phyloP scores from a whole-genome alignment of 495 filamentous ascomycete species.

The Penicillium angulare region DNA sequence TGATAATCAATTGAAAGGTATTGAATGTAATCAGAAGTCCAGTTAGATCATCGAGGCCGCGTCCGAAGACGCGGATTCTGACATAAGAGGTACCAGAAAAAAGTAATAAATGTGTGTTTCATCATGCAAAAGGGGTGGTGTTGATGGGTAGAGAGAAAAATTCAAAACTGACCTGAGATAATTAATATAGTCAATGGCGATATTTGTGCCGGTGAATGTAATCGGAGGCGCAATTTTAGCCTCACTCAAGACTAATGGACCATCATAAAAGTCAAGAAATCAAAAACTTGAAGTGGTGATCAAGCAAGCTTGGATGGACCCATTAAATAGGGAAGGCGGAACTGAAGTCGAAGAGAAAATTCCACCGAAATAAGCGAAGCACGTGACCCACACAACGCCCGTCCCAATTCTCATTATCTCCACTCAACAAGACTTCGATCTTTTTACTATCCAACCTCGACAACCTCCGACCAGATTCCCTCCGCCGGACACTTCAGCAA shows the following conservation, averaged over 20 bases:
- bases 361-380: conserved; percentile 22
- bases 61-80: conserved; percentile 45
- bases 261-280: too few relatives aligned
- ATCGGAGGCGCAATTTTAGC: not conserved
- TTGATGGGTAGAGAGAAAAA: not conserved
- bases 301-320: too few relatives aligned
- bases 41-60: conserved; percentile 56
- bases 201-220: not conserved
- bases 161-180: conserved; percentile 30
- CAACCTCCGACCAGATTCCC: conserved; percentile 36
- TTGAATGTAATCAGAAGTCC: conserved; percentile 55
- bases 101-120: conserved; percentile 46
- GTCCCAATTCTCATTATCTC: conserved; percentile 6
- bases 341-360: conserved; percentile 9
- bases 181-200: not conserved
- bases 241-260: not conserved
- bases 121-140: conserved; percentile 31
- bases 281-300: not conserved
- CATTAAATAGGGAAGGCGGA: conserved; percentile 6
- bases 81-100: conserved; percentile 70
- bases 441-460: conserved; percentile 36
- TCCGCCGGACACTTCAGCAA: conserved; percentile 33
- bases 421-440: conserved; percentile 11
- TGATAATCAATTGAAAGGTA: conserved; percentile 6
- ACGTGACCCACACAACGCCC: conserved; percentile 28